A percentile compares a stretch with the other conserved stretches of the same genome.
Evolutionary conservation across 257 asterid genomes (phyloP).

Genomic region (Ocimum tenuiflorum): DNA sequence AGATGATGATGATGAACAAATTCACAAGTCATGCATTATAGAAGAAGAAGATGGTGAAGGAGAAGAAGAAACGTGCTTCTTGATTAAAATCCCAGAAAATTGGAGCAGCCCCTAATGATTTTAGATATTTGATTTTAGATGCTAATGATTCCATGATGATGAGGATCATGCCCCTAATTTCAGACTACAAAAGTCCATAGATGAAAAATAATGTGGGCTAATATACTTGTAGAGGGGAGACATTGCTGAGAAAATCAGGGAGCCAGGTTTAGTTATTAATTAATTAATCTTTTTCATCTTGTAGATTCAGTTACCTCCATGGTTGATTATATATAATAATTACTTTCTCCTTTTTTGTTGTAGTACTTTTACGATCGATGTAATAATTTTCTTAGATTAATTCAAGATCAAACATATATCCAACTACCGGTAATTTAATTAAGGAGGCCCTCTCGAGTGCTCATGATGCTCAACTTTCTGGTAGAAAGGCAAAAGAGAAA

Average conservation of each 20-base stretch:
- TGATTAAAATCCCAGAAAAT: slow-evolving; percentile 8
- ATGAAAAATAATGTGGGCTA: slow-evolving; percentile 20
- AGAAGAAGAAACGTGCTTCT: not conserved
- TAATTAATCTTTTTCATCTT: too few relatives aligned
- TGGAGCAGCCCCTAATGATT: slow-evolving; percentile 26
- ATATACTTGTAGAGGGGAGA: slow-evolving; percentile 23
- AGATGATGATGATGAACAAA: not conserved
- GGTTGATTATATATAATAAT: too few relatives aligned
- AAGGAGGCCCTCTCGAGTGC: too few relatives aligned
- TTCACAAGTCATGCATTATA: not conserved
- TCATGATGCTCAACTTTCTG: too few relatives aligned
- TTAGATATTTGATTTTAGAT: slow-evolving; percentile 1
- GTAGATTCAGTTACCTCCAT: too few relatives aligned
- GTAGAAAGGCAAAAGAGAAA: too few relatives aligned
- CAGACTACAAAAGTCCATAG: slow-evolving; percentile 27
- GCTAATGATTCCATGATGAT: slow-evolving; percentile 13
- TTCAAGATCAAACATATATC: too few relatives aligned
- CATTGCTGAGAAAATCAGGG: slow-evolving; percentile 35
- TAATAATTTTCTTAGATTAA: too few relatives aligned
- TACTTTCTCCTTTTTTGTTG: too few relatives aligned
- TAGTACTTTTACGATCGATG: too few relatives aligned
- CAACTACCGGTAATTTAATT: too few relatives aligned
- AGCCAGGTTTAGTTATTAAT: slow-evolving; percentile 15
- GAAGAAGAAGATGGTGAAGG: not conserved
- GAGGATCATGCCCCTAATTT: slow-evolving; percentile 25